Conservation (phyloP, 2,329 filamentous ascomycete genomes). For the Mycosphaerella sp. region DNA sequence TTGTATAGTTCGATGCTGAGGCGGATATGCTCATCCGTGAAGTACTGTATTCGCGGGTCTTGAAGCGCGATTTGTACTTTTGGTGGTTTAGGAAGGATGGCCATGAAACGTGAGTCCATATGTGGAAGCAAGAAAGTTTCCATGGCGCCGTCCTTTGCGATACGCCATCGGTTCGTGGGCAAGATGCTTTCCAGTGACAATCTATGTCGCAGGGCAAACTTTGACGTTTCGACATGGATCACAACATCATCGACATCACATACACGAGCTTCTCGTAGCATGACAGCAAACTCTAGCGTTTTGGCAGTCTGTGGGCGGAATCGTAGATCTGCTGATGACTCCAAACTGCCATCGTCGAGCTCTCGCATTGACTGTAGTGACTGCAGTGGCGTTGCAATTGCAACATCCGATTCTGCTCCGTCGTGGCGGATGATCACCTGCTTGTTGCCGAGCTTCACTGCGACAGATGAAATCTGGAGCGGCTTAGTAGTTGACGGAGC, state of each 20-base stretch:
- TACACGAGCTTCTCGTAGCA: constrained; percentile 75
- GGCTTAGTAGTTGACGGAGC: constrained; percentile 27
- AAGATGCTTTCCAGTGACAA: constrained; percentile 36
- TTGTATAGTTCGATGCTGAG: constrained; percentile 69
- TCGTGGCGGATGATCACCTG: constrained; percentile 16
- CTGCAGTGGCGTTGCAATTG: neutral
- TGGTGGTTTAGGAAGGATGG: constrained; percentile 79
- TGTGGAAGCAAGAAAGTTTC: constrained; percentile 27
- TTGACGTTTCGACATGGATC: constrained; percentile 56
- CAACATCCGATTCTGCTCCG: neutral
- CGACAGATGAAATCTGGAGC: constrained; percentile 19
- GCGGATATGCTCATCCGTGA: constrained; percentile 70
- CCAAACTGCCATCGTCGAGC: constrained; percentile 12
- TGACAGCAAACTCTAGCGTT: constrained; percentile 64
- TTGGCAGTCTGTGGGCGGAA: constrained; percentile 9
- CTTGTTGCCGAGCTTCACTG: constrained; percentile 15
- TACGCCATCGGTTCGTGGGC: constrained; percentile 13
- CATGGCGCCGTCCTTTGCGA: constrained; percentile 13
- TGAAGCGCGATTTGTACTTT: constrained; percentile 73
- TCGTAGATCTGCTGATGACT: constrained; percentile 12
- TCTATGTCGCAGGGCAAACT: constrained; percentile 62
- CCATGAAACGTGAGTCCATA: constrained; percentile 52
- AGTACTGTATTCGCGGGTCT: constrained; percentile 64
- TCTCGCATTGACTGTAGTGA: constrained; percentile 9
- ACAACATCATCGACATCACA: constrained; percentile 59